A percentile compares a stretch with the other conserved stretches of the same genome.
These are phyloP conservation scores for Raffaelea arxii DNA, from an alignment of 2,329 filamentous ascomycete species.

Conservation along the genomic window DNA sequence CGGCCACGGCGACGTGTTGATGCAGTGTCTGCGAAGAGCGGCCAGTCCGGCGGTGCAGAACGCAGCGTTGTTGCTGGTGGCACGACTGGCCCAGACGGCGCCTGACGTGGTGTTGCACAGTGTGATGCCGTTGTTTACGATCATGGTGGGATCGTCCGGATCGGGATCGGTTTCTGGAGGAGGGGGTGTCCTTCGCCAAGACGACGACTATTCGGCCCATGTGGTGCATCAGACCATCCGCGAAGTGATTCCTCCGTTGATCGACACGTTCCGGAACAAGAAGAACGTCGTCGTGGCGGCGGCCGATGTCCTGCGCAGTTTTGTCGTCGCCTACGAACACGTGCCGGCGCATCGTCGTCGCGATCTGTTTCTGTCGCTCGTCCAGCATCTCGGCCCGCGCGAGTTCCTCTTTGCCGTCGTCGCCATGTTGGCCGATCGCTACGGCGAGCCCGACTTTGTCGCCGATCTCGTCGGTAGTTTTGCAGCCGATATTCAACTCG, in stretches of 20 bases:
- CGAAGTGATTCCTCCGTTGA: conserved; percentile 84
- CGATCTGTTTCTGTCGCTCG: conserved; percentile 73
- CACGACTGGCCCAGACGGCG: conserved; percentile 74
- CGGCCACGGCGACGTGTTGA: conserved; percentile 80
- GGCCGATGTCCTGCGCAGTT: conserved; percentile 86
- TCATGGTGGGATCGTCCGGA: conserved; percentile 90
- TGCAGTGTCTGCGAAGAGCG: conserved; percentile 88
- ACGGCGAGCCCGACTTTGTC: conserved; percentile 71
- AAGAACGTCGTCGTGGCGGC: conserved; percentile 70
- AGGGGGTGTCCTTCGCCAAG: conserved; percentile 84
- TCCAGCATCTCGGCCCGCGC: conserved; percentile 72
- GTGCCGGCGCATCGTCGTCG: conserved; percentile 80
- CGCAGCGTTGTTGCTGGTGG: conserved; percentile 77
- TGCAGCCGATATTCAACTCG: conserved; percentile 63
- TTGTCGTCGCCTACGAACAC: conserved; percentile 92
- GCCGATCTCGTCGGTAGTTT: conserved; percentile 66
- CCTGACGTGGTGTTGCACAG: conserved; percentile 91
- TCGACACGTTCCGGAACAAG: conserved; percentile 73
- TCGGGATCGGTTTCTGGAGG: too few relatives aligned
- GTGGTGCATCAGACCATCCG: conserved; percentile 94
- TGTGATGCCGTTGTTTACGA: conserved; percentile 98
- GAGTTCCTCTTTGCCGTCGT: conserved; percentile 85
- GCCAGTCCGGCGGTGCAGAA: conserved; percentile 92
- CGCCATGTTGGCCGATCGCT: conserved; percentile 84
- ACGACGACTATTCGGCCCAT: conserved; percentile 93